These are phyloP conservation scores for Beta corolliflora DNA, from an alignment of 179 eudicot genomes.

Conservation along the genomic window DNA sequence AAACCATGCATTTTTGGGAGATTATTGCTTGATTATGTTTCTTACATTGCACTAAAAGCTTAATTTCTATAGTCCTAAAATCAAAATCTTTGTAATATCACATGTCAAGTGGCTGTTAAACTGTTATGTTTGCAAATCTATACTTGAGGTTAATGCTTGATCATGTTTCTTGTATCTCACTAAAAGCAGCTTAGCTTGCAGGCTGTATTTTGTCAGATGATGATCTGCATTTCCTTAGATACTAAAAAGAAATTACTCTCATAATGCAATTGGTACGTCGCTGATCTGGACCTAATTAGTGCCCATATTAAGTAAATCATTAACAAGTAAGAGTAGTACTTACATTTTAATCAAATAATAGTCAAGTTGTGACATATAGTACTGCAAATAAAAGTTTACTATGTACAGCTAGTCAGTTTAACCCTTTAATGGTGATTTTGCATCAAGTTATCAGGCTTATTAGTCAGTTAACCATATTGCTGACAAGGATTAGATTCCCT, in stretches of 20 bases:
- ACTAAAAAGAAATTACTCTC: not conserved
- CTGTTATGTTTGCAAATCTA: constrained; percentile 21
- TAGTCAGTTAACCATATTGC: constrained; percentile 15
- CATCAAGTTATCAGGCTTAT: constrained; percentile 6
- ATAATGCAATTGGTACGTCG: not conserved
- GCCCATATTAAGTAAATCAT: not conserved
- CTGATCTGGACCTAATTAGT: constrained; percentile 21
- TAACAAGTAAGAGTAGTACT: not conserved
- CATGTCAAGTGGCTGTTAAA: constrained; percentile 5
- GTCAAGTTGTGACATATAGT: not conserved
- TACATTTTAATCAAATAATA: not conserved
- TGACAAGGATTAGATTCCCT: constrained; percentile 33
- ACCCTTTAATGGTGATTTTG: not conserved
- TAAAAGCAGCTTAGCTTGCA: not conserved
- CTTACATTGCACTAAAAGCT: constrained; percentile 9
- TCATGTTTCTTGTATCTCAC: constrained; percentile 21
- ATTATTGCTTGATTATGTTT: constrained; percentile 14
- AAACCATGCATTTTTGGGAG: not conserved
- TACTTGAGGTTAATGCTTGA: constrained; percentile 20
- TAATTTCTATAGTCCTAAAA: not conserved
- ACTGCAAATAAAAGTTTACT: not conserved
- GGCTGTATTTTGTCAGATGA: constrained; percentile 11
- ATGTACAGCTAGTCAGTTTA: not conserved
- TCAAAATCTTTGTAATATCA: constrained; percentile 12
- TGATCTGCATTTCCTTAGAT: too few species aligned